These are phyloP conservation scores for Penicillium sp. DNA, from an alignment of 2,329 filamentous ascomycete genomes.

Conservation along the genomic window DNA sequence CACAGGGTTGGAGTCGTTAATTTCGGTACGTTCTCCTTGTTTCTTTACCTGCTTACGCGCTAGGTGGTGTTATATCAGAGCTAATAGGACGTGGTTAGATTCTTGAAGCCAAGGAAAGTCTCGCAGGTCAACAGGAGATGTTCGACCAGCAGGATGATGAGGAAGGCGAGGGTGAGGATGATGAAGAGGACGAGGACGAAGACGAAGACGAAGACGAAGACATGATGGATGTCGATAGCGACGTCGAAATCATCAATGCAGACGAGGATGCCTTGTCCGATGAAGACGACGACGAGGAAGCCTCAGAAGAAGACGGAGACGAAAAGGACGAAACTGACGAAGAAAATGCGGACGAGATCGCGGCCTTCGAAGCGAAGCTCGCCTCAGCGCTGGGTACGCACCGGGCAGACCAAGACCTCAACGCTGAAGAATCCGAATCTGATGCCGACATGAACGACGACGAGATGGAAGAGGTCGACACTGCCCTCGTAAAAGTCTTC, in stretches of 20 bases:
- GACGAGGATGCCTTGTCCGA: conserved; percentile 34
- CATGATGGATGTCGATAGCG: conserved; percentile 29
- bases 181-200: conserved; percentile 27
- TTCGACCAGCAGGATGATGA: conserved; percentile 73
- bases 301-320: conserved; percentile 47
- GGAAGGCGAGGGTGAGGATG: conserved; percentile 55
- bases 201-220: conserved; percentile 42
- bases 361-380: conserved; percentile 75
- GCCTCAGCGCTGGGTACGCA: conserved; percentile 78
- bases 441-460: conserved; percentile 90
- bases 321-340: conserved; percentile 35
- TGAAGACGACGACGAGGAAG: conserved; percentile 37
- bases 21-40: conserved; percentile 42
- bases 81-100: conserved; percentile 53
- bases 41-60: neutral
- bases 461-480: conserved; percentile 89
- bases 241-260: conserved; percentile 48
- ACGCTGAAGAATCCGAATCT: conserved; percentile 60
- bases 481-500: conserved; percentile 83
- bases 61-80: neutral
- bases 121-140: conserved; percentile 81
- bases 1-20: conserved; percentile 70
- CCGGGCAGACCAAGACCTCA: conserved; percentile 59
- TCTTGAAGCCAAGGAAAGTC: conserved; percentile 77
- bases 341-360: conserved; percentile 58